Base-by-base conservation (phyloP, 352 stramenopile species). In the Phytophthora boehmeriae region DNA sequence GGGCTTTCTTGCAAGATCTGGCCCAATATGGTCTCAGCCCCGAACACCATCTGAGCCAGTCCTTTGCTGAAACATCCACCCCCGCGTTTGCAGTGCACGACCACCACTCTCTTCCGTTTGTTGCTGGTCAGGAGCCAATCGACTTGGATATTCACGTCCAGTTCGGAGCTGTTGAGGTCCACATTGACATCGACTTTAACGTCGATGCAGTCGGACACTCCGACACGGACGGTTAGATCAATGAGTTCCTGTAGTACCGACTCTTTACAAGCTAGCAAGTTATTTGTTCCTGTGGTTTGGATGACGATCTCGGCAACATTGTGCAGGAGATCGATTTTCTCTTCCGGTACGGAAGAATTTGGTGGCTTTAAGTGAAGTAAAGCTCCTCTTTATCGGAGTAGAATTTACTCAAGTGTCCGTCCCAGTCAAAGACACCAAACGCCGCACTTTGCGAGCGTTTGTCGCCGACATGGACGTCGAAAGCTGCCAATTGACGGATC, bases 51-150 rank as follows among this genome's bases (percentile, higher is more conserved):
- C 14, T 43, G 30, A 23, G 61, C 61, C 20, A 59, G 23, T 2
- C 61, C 47, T 8, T 41, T 55, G 41, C 57, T 56, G 16, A 69
- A 69, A 3, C 38, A 44, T 2, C 38, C 38, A 16, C 36, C 27
- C 23, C 39, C n/a, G 23, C 48, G 8, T 17, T 59, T 56, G 39
- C 61, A 59, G 22, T 50, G 47, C 36, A 65, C 41, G 16, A 69
- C 27, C 25, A 65, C 14, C 6, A 50, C 38, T 11, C 55, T 65
- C 8, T 20, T 44, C 11, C n/a, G 4, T 39, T 16, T 16, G n/a
- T 22, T 22, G n/a, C 38, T 17, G 6, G 38, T 22, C 2, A 44
- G 38, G 13, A 44, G 38, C 38, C 38, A 44, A 17, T 44, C 38
- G 2, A 16, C 14, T 9, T 44, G 38, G 38, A 44, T 16, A 22